Percentiles rank a stretch among this genome's conserved stretches.
Conservation (phyloP, 192 early-diverging fungal genomes). For the Funneliformis mosseae region DNA sequence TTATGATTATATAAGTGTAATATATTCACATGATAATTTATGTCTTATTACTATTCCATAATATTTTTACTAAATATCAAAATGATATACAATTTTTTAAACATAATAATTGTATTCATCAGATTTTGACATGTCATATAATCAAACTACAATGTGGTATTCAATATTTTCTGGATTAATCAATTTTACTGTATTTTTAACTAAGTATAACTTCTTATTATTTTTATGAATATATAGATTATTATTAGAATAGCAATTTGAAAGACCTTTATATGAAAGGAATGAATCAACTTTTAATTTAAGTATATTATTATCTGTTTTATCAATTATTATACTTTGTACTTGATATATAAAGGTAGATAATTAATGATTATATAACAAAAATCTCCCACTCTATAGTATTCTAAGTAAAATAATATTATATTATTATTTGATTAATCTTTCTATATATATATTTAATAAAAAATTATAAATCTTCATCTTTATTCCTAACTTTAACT, state of each 20-base stretch:
- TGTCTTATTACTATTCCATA: neutral
- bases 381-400: neutral
- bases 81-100: neutral
- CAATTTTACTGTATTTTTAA: neutral
- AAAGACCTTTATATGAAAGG: neutral
- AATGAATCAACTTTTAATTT: constrained; percentile 6
- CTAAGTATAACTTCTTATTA: neutral
- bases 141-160: neutral
- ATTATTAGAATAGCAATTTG: neutral
- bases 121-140: neutral
- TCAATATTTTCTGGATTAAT: neutral
- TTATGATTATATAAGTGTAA: neutral
- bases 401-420: neutral
- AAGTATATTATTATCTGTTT: neutral
- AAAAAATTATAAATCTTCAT: neutral
- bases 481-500: neutral
- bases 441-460: neutral
- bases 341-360: neutral
- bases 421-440: neutral
- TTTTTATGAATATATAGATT: neutral
- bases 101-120: constrained; percentile 1
- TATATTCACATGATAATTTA: constrained; percentile 12
- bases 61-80: neutral
- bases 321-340: neutral
- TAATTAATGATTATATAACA: neutral